A percentile compares a stretch with the other conserved stretches of the same genome.
phyloP scores from a whole-genome alignment of 441 rosid genomes.

The Pelargonium exstipulatum region DNA sequence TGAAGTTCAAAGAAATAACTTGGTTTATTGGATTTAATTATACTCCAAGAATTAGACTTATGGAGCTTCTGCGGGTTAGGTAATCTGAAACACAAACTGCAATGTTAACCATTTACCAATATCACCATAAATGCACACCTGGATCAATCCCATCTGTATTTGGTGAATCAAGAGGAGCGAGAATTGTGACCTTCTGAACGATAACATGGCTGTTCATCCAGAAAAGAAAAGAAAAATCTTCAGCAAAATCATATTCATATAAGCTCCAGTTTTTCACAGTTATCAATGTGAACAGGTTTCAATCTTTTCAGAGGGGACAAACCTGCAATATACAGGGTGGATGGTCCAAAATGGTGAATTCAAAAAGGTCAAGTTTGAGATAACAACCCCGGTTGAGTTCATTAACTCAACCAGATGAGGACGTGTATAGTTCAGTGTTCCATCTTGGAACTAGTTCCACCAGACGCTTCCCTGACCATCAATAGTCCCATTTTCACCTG shows the following conservation, averaged over 20 bases:
- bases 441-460: constrained; percentile 76
- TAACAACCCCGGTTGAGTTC: constrained; percentile 67
- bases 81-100: constrained; percentile 4
- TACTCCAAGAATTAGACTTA: background rate
- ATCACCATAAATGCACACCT: constrained; percentile 32
- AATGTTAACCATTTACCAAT: constrained; percentile 8
- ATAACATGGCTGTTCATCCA: constrained; percentile 72
- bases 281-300: too few species aligned
- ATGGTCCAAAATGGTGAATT: constrained; percentile 96
- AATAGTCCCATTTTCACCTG: constrained; percentile 88
- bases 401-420: constrained; percentile 94
- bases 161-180: constrained; percentile 92
- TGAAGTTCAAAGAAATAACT: background rate
- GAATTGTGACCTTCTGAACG: constrained; percentile 77
- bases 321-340: constrained; percentile 99
- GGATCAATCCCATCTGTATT: constrained; percentile 97
- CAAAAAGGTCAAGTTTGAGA: constrained; percentile 82
- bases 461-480: constrained; percentile 92
- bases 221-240: constrained; percentile 41
- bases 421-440: constrained; percentile 73
- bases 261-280: constrained; percentile 25
- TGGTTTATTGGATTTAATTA: background rate
- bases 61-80: background rate
- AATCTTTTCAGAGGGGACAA: constrained; percentile 23
- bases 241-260: constrained; percentile 30